Evolutionary conservation across 2,329 filamentous ascomycete species (phyloP).

Genomic region (Teratosphaeriaceae sp.): DNA sequence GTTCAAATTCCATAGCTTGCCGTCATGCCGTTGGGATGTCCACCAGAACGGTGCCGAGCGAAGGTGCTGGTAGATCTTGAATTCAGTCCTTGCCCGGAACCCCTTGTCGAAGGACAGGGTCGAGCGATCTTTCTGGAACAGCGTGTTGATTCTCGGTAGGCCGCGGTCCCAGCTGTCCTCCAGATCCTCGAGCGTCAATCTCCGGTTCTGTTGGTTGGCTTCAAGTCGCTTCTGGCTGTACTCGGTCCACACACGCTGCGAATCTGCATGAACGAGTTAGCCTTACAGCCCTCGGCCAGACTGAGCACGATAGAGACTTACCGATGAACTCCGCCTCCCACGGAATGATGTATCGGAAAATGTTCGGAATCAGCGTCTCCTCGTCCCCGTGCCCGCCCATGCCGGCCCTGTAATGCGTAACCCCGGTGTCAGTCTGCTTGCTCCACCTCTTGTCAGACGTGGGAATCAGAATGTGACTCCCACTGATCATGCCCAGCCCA

Average conservation of each 20-base stretch:
- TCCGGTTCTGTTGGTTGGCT: conserved; percentile 93
- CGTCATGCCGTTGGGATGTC: conserved; percentile 95
- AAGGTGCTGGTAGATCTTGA: too few relatives aligned
- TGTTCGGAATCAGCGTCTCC: conserved; percentile 96
- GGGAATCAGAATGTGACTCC: conserved; percentile 94
- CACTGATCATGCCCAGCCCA: conserved; percentile 97
- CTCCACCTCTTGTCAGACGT: conserved; percentile 98
- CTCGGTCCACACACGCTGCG: conserved; percentile 97
- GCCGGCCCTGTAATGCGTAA: conserved; percentile 93
- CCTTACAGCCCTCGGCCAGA: neutral
- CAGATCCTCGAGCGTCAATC: conserved; percentile 88
- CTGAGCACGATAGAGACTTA: neutral
- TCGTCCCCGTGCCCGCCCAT: conserved; percentile 84
- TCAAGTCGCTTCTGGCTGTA: conserved; percentile 97
- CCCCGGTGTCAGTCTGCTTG: conserved; percentile 94
- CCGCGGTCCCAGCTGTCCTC: conserved; percentile 99
- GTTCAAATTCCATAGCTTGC: conserved; percentile 95
- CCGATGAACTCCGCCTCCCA: conserved; percentile 98
- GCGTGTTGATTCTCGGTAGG: conserved; percentile 92
- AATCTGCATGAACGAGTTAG: conserved; percentile 50
- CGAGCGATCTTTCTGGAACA: conserved; percentile 97
- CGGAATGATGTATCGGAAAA: conserved; percentile 98
- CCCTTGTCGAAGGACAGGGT: conserved; percentile 98
- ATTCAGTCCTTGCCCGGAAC: conserved; percentile 90
- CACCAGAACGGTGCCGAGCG: conserved; percentile 99